Conservation (phyloP, 352 stramenopile genomes). For the Phytophthora sp. region DNA sequence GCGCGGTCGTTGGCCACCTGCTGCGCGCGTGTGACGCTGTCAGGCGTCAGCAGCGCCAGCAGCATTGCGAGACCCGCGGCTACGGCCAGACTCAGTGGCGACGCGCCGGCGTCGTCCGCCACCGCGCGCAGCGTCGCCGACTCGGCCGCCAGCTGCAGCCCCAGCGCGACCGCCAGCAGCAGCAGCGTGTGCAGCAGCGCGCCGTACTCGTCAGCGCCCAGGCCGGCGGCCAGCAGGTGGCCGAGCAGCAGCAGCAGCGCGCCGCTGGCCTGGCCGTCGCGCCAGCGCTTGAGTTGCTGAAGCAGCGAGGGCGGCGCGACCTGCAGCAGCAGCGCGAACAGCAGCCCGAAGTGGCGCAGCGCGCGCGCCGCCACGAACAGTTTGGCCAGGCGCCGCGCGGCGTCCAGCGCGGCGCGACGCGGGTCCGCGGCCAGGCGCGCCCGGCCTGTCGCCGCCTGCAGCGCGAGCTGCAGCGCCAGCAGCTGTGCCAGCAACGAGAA, state of each 20-base stretch:
- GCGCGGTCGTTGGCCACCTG: slow-evolving; percentile 39
- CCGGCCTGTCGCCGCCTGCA: slow-evolving; percentile 5
- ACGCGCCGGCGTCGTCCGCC: slow-evolving; percentile 30
- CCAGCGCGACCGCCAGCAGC: slow-evolving; percentile 54
- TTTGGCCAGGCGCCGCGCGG: slow-evolving; percentile 41
- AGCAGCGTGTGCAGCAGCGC: slow-evolving; percentile 59
- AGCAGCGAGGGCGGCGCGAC: slow-evolving; percentile 54
- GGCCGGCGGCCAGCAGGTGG: slow-evolving; percentile 64
- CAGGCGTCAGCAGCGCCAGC: slow-evolving; percentile 36
- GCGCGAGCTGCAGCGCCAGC: slow-evolving; percentile 35
- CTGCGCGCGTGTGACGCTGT: slow-evolving; percentile 33
- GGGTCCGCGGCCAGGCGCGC: slow-evolving; percentile 3
- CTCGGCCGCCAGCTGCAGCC: slow-evolving; percentile 30
- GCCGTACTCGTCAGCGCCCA: slow-evolving; percentile 69
- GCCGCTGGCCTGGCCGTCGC: slow-evolving; percentile 3
- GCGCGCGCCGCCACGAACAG: slow-evolving; percentile 59
- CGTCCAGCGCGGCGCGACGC: slow-evolving; percentile 38
- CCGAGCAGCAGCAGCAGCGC: slow-evolving; percentile 50
- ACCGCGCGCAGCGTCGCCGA: slow-evolving; percentile 11
- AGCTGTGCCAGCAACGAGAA: slow-evolving; percentile 42
- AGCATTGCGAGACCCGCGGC: slow-evolving; percentile 37
- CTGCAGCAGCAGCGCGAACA: slow-evolving; percentile 78
- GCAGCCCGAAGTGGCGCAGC: slow-evolving; percentile 68
- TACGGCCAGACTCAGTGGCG: slow-evolving; percentile 41
- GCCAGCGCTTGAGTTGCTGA: slow-evolving; percentile 44